Base-by-base conservation (phyloP, 164 flowering plant genomes). In the Vitis cinerea region DNA sequence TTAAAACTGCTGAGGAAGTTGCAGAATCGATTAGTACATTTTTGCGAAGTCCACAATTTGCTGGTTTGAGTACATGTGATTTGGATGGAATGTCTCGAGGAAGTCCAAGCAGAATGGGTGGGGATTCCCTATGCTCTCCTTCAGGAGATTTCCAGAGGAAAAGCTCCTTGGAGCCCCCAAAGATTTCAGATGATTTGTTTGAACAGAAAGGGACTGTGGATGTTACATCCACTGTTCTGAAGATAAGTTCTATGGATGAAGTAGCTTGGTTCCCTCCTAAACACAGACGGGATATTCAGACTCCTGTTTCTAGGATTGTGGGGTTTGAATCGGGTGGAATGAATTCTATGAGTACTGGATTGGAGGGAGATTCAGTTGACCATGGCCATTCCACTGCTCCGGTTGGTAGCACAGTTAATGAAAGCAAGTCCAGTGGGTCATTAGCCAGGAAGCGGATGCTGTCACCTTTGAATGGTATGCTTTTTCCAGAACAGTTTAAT, bases 221-320 rank as follows among this genome's bases (percentile, higher is more conserved):
- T 78, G 78, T 59, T 64, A 37, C 80, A 51, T 63, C 85, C 44
- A 63, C 67, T 60, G 67, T 61, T 72, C 78, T 75, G 68, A 78
- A 65, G 55, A 71, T 77, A 69, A 75, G 77, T 67, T 72, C 80
- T 14, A 72, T 59, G 27, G 86, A 81, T 53, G 65, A 56, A 19
- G 55, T 15, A 74, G 71, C 74, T 57, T 76, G 74, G 75, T 66
- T 71, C 59, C 54, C 78, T 71, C 70, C 79, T 50, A 83, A 71
- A 67, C 59, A 47, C 67, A 81, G 77, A 66, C 66, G 78, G 59
- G 81, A 76, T 66, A 63, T 77, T 65, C 87, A 79, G 50, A 68
- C 50, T 68, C 93, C 97, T 64, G 74, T 75, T 58, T 75, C 92
- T 59, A 86, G 97, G 80, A 75, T 92, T 68, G 88, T 92, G 63